Evolutionary conservation across 163 green algal species (phyloP).

Genomic region (Scenedesmus sp.): DNA sequence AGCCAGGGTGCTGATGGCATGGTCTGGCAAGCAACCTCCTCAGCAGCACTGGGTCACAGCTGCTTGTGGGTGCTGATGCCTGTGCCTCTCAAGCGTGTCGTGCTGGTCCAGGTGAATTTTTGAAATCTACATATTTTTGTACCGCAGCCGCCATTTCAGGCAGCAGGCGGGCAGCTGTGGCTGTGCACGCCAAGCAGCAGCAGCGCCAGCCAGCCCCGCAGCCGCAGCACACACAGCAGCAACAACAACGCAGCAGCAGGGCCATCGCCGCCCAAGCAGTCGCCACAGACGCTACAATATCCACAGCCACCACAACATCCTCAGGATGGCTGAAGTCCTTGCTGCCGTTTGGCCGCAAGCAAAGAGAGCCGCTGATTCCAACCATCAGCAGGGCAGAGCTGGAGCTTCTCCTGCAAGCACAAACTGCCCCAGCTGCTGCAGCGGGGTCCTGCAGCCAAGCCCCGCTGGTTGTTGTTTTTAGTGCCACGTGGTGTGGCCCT

Average conservation of each 20-base stretch:
- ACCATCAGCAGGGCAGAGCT: neutral
- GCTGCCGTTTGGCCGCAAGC: constrained; percentile 14
- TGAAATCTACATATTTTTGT: neutral
- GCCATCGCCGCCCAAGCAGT: neutral
- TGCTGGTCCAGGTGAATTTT: neutral
- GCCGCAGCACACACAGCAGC: neutral
- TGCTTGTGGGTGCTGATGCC: neutral
- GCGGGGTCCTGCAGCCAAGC: neutral
- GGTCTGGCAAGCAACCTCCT: neutral
- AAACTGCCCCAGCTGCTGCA: neutral
- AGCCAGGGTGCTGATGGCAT: neutral
- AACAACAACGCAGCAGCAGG: neutral
- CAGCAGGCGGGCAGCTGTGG: neutral
- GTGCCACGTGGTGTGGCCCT: constrained; percentile 36
- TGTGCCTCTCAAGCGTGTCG: neutral
- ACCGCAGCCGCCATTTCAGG: neutral
- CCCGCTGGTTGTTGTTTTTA: constrained; percentile 36
- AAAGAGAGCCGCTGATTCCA: neutral
- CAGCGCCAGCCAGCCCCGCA: neutral
- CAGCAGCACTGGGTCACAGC: neutral
- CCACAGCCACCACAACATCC: constrained; percentile 10
- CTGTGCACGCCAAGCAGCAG: constrained; percentile 5
- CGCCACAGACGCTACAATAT: neutral
- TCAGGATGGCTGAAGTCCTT: neutral
- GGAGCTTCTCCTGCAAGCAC: neutral